Evolutionary conservation across 2,329 filamentous ascomycete species (phyloP).

Genomic region (Sporothrix dimorphospora): DNA sequence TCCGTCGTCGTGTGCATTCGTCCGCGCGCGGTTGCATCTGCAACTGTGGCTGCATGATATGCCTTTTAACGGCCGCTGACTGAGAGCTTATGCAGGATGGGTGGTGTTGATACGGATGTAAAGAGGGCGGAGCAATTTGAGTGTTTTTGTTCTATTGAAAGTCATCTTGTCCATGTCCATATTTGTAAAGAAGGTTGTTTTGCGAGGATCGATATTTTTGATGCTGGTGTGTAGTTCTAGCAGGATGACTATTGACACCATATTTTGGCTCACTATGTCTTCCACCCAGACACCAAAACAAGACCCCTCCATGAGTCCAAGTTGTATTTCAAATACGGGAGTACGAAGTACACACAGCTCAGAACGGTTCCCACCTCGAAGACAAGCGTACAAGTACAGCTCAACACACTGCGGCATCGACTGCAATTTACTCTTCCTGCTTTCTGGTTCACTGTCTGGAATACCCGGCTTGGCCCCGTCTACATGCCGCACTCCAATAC

Average conservation of each 20-base stretch:
- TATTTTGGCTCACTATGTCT: not conserved
- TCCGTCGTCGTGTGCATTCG: not conserved
- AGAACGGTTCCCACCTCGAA: not conserved
- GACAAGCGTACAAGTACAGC: not conserved
- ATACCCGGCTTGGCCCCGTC: conserved; percentile 6
- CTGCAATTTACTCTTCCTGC: not conserved
- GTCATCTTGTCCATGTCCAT: too few relatives aligned
- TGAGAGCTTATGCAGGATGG: not conserved
- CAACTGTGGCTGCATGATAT: not conserved
- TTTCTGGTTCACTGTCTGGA: not conserved
- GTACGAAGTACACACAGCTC: not conserved
- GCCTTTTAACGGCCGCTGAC: not conserved
- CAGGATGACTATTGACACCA: not conserved
- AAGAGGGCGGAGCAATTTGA: not conserved
- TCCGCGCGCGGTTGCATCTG: not conserved
- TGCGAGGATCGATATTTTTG: too few relatives aligned
- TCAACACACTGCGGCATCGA: not conserved
- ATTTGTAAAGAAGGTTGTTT: too few relatives aligned
- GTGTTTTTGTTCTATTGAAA: not conserved
- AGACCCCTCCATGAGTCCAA: too few relatives aligned
- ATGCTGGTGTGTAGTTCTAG: too few relatives aligned
- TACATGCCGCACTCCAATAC: not conserved
- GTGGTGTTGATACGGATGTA: not conserved
- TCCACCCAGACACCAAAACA: not conserved
- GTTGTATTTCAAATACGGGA: too few relatives aligned